These are phyloP conservation scores for Cutaneotrichosporon curvatum DNA, from an alignment of 1,284 basidiomycete species.

Conservation along the genomic window DNA sequence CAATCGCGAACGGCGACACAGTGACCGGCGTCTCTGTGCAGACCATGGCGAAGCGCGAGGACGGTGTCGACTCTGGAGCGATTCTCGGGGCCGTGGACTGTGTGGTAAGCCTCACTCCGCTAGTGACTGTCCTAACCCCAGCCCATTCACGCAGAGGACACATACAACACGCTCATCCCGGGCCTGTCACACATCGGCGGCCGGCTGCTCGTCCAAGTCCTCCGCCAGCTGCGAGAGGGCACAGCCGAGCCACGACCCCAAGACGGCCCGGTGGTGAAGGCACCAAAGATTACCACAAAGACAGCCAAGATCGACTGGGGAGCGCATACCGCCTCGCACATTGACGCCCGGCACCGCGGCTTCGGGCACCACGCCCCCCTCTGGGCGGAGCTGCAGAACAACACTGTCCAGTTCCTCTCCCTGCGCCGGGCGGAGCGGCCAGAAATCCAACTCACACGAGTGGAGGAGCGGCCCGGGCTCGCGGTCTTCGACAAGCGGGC, in stretches of 20 bases:
- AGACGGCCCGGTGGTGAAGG: conserved; percentile 50
- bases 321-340: conserved; percentile 56
- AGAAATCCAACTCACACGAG: background rate
- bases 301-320: conserved; percentile 57
- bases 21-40: conserved; percentile 65
- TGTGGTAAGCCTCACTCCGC: conserved; percentile 31
- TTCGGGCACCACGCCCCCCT: conserved; percentile 62
- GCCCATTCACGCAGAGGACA: conserved; percentile 50
- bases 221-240: conserved; percentile 57
- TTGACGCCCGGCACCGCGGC: conserved; percentile 55
- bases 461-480: conserved; percentile 16
- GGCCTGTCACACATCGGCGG: conserved; percentile 62
- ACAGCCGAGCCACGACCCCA: conserved; percentile 53
- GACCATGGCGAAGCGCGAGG: conserved; percentile 34
- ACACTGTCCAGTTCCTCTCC: conserved; percentile 7
- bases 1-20: conserved; percentile 58
- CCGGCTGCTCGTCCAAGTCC: conserved; percentile 59
- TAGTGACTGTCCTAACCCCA: conserved; percentile 27
- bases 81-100: conserved; percentile 35
- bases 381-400: conserved; percentile 25
- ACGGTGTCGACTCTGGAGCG: conserved; percentile 47
- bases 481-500: conserved; percentile 49
- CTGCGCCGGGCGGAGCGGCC: too few species aligned
- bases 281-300: conserved; percentile 56
- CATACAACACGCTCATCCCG: conserved; percentile 57